Evolutionary conservation across 441 rosid genomes (phyloP).

Genomic region (Lepidium campestre): DNA sequence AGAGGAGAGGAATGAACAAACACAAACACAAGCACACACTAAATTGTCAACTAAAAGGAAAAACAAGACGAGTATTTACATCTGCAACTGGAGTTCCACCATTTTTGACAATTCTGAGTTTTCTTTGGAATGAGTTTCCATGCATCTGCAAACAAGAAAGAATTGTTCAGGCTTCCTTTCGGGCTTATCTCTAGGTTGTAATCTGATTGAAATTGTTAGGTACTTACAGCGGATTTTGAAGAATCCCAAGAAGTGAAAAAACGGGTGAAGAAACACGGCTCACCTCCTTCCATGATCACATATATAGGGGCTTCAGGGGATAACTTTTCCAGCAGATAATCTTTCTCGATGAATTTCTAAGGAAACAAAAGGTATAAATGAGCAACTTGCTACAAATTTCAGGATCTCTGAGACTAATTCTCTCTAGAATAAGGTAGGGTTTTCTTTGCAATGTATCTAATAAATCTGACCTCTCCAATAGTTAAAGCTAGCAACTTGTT

Average conservation of each 20-base stretch:
- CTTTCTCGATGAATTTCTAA: slow-evolving; percentile 80
- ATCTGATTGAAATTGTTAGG: background rate
- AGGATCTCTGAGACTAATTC: background rate
- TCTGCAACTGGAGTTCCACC: slow-evolving; percentile 52
- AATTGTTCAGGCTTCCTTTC: background rate
- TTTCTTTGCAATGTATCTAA: slow-evolving; percentile 8
- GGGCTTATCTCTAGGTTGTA: background rate
- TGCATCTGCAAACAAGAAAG: slow-evolving; percentile 49
- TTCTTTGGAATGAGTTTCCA: slow-evolving; percentile 91
- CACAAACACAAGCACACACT: background rate
- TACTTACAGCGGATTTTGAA: slow-evolving; percentile 70
- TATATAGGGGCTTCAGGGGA: slow-evolving; percentile 64
- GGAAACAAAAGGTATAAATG: slow-evolving; percentile 9
- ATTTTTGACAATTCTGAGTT: slow-evolving; percentile 61
- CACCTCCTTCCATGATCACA: slow-evolving; percentile 71
- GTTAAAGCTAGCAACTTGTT: slow-evolving; percentile 54
- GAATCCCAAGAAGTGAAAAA: slow-evolving; percentile 79
- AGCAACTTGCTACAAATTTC: slow-evolving; percentile 1
- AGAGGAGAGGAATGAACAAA: background rate
- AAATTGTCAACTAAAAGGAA: background rate
- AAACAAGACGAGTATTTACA: slow-evolving; percentile 34
- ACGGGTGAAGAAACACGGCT: slow-evolving; percentile 77
- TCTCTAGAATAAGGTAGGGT: background rate
- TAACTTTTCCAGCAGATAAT: slow-evolving; percentile 49
- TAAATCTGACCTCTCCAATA: slow-evolving; percentile 61